These are phyloP conservation scores for Trichoderma atroviride DNA, from an alignment of 2,329 filamentous ascomycete species.

Conservation along the genomic window DNA sequence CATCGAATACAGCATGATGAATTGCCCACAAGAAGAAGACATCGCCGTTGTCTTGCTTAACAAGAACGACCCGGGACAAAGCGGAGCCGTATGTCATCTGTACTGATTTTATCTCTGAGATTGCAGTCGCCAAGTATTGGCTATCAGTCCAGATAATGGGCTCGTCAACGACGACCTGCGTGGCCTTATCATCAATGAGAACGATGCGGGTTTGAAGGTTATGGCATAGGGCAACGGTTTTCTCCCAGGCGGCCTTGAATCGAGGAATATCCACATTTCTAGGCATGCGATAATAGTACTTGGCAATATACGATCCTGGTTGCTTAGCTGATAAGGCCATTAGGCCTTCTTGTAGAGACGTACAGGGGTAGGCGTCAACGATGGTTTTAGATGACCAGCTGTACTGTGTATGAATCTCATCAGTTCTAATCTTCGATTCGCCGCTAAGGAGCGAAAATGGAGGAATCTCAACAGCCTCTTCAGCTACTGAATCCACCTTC, in stretches of 20 bases:
- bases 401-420: neutral
- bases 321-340: constrained; percentile 40
- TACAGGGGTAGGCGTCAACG: constrained; percentile 44
- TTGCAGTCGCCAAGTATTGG: neutral
- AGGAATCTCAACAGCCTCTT: neutral
- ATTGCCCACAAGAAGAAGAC: constrained; percentile 30
- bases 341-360: constrained; percentile 45
- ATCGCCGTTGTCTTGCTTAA: neutral
- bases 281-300: constrained; percentile 33
- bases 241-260: constrained; percentile 38
- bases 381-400: constrained; percentile 21
- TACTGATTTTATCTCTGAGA: neutral
- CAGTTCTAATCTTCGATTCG: neutral
- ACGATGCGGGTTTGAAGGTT: constrained; percentile 30
- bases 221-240: neutral
- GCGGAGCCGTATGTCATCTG: constrained; percentile 23
- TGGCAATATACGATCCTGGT: constrained; percentile 41
- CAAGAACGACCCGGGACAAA: constrained; percentile 12
- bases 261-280: constrained; percentile 30
- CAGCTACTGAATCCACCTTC: neutral
- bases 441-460: constrained; percentile 16
- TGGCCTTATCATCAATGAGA: constrained; percentile 6
- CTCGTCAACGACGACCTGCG: constrained; percentile 26
- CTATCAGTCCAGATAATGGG: constrained; percentile 12
- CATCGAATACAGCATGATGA: constrained; percentile 35